phyloP scores from a whole-genome alignment of 140 eudicot genomes.

The Anethum foeniculum region DNA sequence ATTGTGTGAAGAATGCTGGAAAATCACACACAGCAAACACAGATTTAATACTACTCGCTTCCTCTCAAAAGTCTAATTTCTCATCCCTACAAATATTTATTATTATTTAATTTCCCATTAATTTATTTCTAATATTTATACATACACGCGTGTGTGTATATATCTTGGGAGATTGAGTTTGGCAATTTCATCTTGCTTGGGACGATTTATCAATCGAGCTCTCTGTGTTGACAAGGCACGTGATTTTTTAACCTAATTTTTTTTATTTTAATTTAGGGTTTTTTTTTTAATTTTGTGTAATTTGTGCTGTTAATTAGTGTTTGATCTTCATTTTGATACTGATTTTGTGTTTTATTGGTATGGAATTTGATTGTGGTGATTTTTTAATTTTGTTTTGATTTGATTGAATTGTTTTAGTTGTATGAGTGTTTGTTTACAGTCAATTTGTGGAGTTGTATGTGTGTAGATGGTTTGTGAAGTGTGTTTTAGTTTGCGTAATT shows the following conservation, averaged over 20 bases:
- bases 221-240: conserved; percentile 1
- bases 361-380: neutral
- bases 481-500: neutral
- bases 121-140: neutral
- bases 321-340: neutral
- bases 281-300: neutral
- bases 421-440: neutral
- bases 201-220: conserved; percentile 2
- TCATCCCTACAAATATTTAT: conserved; percentile 4
- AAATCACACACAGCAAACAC: neutral
- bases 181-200: neutral
- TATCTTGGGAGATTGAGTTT: neutral
- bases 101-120: neutral
- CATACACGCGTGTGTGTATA: neutral
- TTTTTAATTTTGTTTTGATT: neutral
- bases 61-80: conserved; percentile 2
- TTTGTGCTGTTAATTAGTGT: neutral
- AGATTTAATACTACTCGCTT: neutral
- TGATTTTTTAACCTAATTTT: neutral
- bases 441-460: neutral
- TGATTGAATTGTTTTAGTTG: neutral
- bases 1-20: neutral
- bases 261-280: neutral
- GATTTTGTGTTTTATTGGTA: neutral
- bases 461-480: neutral